These are phyloP conservation scores for Pistacia vera DNA, from an alignment of 345 rosid species.

Conservation along the genomic window DNA sequence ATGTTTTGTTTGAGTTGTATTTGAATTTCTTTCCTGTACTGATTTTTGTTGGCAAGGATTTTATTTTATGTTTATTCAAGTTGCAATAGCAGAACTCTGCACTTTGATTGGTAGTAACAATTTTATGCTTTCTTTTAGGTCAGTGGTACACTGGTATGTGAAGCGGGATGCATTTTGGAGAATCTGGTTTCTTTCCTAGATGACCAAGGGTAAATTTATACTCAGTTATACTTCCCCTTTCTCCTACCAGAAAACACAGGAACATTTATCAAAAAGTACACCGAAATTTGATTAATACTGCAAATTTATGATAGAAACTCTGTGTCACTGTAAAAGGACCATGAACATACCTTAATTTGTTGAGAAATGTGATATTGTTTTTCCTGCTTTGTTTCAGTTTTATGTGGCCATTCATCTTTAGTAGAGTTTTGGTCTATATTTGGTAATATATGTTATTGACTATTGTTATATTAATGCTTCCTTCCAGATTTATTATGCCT, in stretches of 20 bases:
- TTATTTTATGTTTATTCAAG: not conserved
- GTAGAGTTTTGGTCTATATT: not conserved
- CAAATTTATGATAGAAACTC: not conserved
- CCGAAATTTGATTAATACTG: not conserved
- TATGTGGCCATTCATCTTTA: not conserved
- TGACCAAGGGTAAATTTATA: conserved; percentile 63
- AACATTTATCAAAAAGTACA: not conserved
- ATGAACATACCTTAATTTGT: not conserved
- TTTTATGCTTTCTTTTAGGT: conserved; percentile 49
- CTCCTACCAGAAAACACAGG: not conserved
- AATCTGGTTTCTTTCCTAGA: conserved; percentile 78
- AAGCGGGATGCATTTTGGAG: conserved; percentile 98
- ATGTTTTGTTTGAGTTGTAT: not conserved
- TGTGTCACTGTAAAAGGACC: not conserved
- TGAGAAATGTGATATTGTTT: conserved; percentile 13
- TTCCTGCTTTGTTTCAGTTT: not conserved
- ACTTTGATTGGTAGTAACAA: not conserved
- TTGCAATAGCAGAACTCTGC: conserved; percentile 3
- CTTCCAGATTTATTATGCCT: conserved; percentile 96
- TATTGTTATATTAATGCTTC: conserved; percentile 39
- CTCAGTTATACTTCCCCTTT: conserved; percentile 8
- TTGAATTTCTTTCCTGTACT: not conserved
- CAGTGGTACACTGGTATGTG: conserved; percentile 89
- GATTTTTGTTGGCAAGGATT: not conserved
- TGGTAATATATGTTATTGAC: conserved; percentile 12